Evolutionary conservation across 129 eudicot genomes (phyloP), one percentile per base, ranked within the genome.

Genomic region (Arctium lappa): DNA sequence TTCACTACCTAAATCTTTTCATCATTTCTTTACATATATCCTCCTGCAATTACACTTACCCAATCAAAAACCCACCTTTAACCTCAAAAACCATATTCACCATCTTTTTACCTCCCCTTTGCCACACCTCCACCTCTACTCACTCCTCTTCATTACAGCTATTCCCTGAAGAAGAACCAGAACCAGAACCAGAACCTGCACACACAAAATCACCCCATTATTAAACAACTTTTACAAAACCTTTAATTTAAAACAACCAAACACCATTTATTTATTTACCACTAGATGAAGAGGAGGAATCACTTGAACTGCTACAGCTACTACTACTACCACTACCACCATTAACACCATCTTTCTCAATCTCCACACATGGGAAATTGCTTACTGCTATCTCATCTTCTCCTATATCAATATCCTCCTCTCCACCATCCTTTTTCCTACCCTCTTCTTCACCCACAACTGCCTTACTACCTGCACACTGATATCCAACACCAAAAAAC

Each of bases 351-450:
- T 91, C 93, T 71, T 85, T 92, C 33, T 89, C 92, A 8, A 92
- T 92, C 87, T 86, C 87, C 3, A 89, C 42, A 6, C 84, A 81
- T 18, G 90, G 90, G 60, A 77, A 86, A 44, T 82, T 76, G 46
- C 36, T 73, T 22, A 76, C 37, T 16, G 38, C 71, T 11, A 90
- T 89, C 73, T 81, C 90, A 39, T 89, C 92, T 65, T 90, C 94
- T 10, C 94, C 97, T 56, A 92, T 90, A 65, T 92, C 92, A 60
- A 92, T 83, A 80, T 90, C 88, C 80, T 91, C 94, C 36, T 91
- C 92, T 53, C 82, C 88, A 42, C 12, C 82, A 32, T 88, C 91
- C 56, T 60, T 82, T 78, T 81, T 82, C 85, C 66, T 82, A 56
- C 31, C 65, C 56, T 37, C 37, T 38, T 62, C 86, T 60, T 60